Evolutionary conservation across 805 yeast species (phyloP), one percentile per base, ranked within the genome.

Genomic region (Dipodascopsis uninucleata): DNA sequence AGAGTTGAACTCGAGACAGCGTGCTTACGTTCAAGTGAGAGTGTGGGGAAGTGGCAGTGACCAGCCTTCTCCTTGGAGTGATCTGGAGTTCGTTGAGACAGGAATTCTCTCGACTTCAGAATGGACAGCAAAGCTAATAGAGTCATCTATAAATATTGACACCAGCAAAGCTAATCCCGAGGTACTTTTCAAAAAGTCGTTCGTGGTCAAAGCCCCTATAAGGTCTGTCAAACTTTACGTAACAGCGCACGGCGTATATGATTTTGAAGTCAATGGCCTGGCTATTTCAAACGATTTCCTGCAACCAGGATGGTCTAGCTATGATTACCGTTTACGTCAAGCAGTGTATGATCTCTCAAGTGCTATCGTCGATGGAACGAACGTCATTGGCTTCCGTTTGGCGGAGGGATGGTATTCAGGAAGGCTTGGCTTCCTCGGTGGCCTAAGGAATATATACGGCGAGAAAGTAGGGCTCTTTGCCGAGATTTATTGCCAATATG

Each of bases 331-430:
- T 5, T 16, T 59, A 12, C 45, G 49, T 23, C 58, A 59, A 28
- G 59, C 52, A 25, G 52, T 51, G 6, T 55, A 55, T 39, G 61
- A 58, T 43, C 57, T 60, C 20, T 36, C 52, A 12, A 31, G 38
- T 3, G 40, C 44, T 12, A 32, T 58, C 10, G 28, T 26, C 12
- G 14, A 12, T n/a, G 47, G 43, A 7, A 36, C 17, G 10, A 55
- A 57, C 42, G 58, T 52, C 14, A 45, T 58, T 32, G 52, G 55
- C 5, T 53, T 53, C 18, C 41, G 61, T 10, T 55, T 60, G 16
- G 59, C 56, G 9, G 51, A 60, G 10, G 63, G 63, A 10, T 60
- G 63, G 62, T 60, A 42, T 37, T 46, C 56, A 20, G 62, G 62
- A 4, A 33, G 41, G 20, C 42, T 60, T 24, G 62, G 61, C 8